A percentile compares a stretch with the other conserved stretches of the same genome.
Evolutionary conservation across 805 yeast species (phyloP).

Genomic region (Lachancea thermotolerans): DNA sequence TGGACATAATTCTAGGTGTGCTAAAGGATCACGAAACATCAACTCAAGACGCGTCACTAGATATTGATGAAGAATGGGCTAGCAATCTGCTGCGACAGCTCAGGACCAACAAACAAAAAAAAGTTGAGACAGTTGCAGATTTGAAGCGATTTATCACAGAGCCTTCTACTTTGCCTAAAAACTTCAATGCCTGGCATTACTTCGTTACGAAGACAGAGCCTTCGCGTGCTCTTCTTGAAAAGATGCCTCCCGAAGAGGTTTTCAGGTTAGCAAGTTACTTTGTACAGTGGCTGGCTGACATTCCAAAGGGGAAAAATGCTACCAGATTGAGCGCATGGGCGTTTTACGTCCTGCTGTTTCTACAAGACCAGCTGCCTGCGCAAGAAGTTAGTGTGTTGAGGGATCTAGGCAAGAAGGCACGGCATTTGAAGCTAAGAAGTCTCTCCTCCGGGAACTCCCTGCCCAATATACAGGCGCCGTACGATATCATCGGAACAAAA

Average conservation of each 20-base stretch:
- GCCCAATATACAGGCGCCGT: slow-evolving; percentile 4
- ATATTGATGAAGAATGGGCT: slow-evolving; percentile 24
- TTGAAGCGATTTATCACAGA: slow-evolving; percentile 13
- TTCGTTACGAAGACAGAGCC: slow-evolving; percentile 26
- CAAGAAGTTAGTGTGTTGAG: slow-evolving; percentile 24
- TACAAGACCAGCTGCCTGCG: slow-evolving; percentile 23
- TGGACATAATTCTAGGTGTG: slow-evolving; percentile 10
- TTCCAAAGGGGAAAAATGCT: slow-evolving; percentile 16
- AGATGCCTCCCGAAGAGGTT: slow-evolving; percentile 12
- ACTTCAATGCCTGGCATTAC: slow-evolving; percentile 27
- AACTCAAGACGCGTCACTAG: slow-evolving; percentile 11
- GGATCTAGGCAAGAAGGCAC: slow-evolving; percentile 23
- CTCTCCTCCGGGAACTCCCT: not conserved
- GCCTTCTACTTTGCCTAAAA: slow-evolving; percentile 14
- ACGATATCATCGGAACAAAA: slow-evolving; percentile 6
- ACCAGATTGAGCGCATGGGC: slow-evolving; percentile 20
- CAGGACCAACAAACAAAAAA: slow-evolving; percentile 9
- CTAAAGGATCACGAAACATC: slow-evolving; percentile 11
- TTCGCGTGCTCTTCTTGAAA: slow-evolving; percentile 9
- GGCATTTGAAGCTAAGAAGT: slow-evolving; percentile 5
- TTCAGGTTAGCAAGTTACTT: slow-evolving; percentile 21
- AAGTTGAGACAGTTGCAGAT: slow-evolving; percentile 11
- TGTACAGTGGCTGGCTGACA: slow-evolving; percentile 24
- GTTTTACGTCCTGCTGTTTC: slow-evolving; percentile 21
- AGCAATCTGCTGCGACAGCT: slow-evolving; percentile 10